A percentile compares a stretch with the other conserved stretches of the same genome.
phyloP scores from a whole-genome alignment of 2,329 filamentous ascomycete genomes.

The Cordyceps farinosa region DNA sequence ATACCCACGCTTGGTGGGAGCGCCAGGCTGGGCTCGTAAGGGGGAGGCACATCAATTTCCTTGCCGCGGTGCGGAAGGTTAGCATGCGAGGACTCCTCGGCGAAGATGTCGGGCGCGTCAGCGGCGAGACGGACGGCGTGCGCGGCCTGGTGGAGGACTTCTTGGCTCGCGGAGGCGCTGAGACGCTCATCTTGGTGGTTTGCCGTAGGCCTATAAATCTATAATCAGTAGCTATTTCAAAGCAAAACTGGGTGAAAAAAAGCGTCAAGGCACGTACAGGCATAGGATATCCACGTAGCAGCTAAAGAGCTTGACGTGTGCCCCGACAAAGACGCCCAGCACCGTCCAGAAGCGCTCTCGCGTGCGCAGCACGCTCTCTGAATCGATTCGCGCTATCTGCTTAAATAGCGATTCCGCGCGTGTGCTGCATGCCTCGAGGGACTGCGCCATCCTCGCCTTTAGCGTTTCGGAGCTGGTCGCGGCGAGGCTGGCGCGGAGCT shows the following conservation, averaged over 20 bases:
- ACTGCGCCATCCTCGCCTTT: not conserved
- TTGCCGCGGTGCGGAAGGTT: not conserved
- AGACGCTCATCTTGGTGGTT: not conserved
- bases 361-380: not conserved
- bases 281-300: not conserved
- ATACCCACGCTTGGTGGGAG: not conserved
- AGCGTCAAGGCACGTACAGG: not conserved
- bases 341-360: not conserved
- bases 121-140: not conserved
- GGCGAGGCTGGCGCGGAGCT: not conserved
- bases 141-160: conserved; percentile 1
- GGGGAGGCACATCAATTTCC: not conserved
- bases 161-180: not conserved
- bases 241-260: no score
- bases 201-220: not conserved
- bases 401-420: not conserved
- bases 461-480: not conserved
- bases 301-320: not conserved
- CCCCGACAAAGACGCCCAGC: not conserved
- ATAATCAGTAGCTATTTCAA: no score
- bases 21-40: not conserved
- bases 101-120: not conserved
- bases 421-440: not conserved
- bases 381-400: not conserved
- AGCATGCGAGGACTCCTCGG: not conserved